Evolutionary conservation across 1,139 yeast genomes (phyloP).

Genomic region (Yamadazyma diddensiae): DNA sequence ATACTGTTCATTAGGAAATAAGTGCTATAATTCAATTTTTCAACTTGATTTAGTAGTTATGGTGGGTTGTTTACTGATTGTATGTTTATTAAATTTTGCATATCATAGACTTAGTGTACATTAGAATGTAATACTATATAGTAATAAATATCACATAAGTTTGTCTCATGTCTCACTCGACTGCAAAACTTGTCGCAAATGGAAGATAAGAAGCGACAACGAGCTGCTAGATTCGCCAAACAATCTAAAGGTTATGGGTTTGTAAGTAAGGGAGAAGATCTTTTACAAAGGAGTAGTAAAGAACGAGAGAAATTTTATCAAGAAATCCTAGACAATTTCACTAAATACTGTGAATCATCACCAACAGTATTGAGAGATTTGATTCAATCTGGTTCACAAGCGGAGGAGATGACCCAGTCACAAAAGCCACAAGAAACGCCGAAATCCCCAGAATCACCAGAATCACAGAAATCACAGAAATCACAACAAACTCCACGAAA

Average conservation of each 20-base stretch:
- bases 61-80: constrained; percentile 20
- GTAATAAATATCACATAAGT: too few relatives aligned
- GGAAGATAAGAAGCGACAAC: constrained; percentile 4
- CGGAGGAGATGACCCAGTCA: background rate
- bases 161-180: too few relatives aligned
- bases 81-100: constrained; percentile 25
- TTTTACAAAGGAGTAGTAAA: constrained; percentile 41
- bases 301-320: constrained; percentile 40
- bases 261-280: constrained; percentile 59
- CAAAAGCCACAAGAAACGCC: background rate
- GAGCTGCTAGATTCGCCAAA: constrained; percentile 19
- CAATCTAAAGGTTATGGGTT: constrained; percentile 38
- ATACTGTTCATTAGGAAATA: constrained; percentile 36
- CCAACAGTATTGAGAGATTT: constrained; percentile 9
- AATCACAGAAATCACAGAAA: background rate
- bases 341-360: constrained; percentile 22
- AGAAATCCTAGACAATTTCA: constrained; percentile 30
- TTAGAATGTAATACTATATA: too few relatives aligned
- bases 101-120: too few relatives aligned
- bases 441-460: background rate
- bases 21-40: constrained; percentile 46
- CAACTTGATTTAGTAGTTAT: constrained; percentile 31
- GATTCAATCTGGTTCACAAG: background rate
- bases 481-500: background rate
- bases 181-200: too few relatives aligned